Evolutionary conservation across 306 rosid species (phyloP).

Genomic region (Prosopis cineraria): DNA sequence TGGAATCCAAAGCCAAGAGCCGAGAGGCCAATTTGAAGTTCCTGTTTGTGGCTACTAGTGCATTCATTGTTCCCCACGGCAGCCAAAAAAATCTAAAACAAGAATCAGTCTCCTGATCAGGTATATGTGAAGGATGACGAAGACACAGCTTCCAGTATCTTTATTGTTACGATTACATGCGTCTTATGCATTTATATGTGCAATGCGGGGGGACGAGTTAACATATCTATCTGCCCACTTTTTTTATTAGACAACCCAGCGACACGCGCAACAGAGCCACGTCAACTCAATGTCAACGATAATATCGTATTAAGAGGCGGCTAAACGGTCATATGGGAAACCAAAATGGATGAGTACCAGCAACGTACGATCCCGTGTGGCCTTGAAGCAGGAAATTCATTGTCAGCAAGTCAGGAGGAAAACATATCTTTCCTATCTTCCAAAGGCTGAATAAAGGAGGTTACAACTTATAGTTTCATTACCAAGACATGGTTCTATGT

Average conservation of each 20-base stretch:
- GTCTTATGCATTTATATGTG: not conserved
- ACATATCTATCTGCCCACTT: constrained; percentile 23
- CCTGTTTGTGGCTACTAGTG: constrained; percentile 92
- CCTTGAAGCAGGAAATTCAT: constrained; percentile 2
- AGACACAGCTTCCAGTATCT: constrained; percentile 35
- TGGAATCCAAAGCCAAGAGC: constrained; percentile 88
- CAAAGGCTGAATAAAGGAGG: not conserved
- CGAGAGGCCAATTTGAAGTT: constrained; percentile 88
- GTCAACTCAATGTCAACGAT: constrained; percentile 34
- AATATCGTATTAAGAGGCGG: constrained; percentile 29
- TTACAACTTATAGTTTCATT: constrained; percentile 9
- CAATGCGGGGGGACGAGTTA: constrained; percentile 3
- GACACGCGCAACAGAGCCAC: not conserved
- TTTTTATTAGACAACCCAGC: constrained; percentile 24
- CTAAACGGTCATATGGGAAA: constrained; percentile 18
- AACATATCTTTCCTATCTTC: not conserved
- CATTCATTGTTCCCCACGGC: constrained; percentile 63
- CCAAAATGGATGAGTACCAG: constrained; percentile 39
- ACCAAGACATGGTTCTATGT: not conserved
- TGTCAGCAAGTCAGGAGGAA: not conserved
- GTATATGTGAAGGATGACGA: constrained; percentile 25
- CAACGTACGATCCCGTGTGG: constrained; percentile 37
- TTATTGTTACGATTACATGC: not conserved
- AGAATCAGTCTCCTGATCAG: constrained; percentile 28
- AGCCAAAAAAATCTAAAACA: constrained; percentile 26